phyloP scores from a whole-genome alignment of 495 filamentous ascomycete genomes.

The Cenococcum geophilum region DNA sequence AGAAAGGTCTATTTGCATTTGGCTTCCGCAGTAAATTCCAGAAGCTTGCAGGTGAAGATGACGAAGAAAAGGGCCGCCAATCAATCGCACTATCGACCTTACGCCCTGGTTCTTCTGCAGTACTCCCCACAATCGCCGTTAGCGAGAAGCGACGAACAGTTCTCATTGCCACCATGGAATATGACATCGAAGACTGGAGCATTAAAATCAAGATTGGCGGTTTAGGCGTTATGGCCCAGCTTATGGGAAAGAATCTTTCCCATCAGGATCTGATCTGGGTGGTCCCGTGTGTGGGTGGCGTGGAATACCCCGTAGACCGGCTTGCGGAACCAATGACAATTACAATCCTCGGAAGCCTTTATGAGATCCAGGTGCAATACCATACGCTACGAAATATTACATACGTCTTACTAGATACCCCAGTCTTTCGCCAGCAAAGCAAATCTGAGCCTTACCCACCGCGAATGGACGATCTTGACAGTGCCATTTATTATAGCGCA shows the following conservation, averaged over 20 bases:
- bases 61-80: neutral
- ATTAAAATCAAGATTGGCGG: conserved; percentile 73
- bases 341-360: conserved; percentile 57
- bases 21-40: neutral
- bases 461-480: conserved; percentile 69
- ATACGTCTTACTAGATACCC: conserved; percentile 64
- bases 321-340: conserved; percentile 58
- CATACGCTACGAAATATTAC: conserved; percentile 63
- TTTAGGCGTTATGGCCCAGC: conserved; percentile 58
- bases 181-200: conserved; percentile 64
- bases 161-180: conserved; percentile 67
- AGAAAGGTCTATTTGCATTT: conserved; percentile 31
- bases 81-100: neutral
- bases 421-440: conserved; percentile 64
- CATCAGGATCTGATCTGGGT: conserved; percentile 70
- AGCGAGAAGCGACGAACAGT: conserved; percentile 31
- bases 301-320: conserved; percentile 59
- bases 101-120: neutral
- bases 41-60: neutral
- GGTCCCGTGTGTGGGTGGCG: conserved; percentile 63
- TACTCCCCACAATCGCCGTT: neutral
- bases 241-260: conserved; percentile 64
- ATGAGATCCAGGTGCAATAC: conserved; percentile 61
- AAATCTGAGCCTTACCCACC: conserved; percentile 62
- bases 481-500: conserved; percentile 65